phyloP scores from a whole-genome alignment of 179 eudicot species.

The Patellifolia procumbens region DNA sequence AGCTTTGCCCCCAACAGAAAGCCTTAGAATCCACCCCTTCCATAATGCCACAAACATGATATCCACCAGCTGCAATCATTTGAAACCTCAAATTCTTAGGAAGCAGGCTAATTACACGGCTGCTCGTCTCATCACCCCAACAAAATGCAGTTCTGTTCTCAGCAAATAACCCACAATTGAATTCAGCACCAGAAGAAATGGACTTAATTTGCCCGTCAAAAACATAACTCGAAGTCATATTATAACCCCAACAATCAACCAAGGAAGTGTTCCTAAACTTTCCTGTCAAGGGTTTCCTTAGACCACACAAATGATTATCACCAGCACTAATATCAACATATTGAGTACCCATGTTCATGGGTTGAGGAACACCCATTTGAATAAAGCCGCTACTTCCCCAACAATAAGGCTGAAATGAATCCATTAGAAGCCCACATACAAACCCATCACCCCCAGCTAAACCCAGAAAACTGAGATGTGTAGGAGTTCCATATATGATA shows the following conservation, averaged over 20 bases:
- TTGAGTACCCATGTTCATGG: constrained; percentile 51
- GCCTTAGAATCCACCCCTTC: constrained; percentile 60
- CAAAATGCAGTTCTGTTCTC: constrained; percentile 72
- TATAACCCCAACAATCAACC: constrained; percentile 97
- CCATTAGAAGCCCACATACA: constrained; percentile 74
- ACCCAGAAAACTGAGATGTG: constrained; percentile 50
- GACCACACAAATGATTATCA: constrained; percentile 88
- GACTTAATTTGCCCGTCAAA: constrained; percentile 71
- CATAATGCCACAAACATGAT: constrained; percentile 82
- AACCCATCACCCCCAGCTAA: constrained; percentile 83
- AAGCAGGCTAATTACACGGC: constrained; percentile 49
- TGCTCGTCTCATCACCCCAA: constrained; percentile 84
- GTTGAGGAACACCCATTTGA: constrained; percentile 70
- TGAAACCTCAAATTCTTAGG: constrained; percentile 56
- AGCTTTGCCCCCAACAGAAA: constrained; percentile 80
- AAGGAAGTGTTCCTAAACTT: constrained; percentile 55
- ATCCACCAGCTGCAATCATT: constrained; percentile 80
- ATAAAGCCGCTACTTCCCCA: constrained; percentile 78
- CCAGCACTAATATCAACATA: constrained; percentile 91
- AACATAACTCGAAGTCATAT: constrained; percentile 64
- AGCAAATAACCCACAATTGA: constrained; percentile 73
- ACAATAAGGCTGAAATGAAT: constrained; percentile 75
- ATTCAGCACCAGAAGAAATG: constrained; percentile 82
- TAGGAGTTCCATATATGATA: constrained; percentile 59
- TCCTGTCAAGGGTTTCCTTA: constrained; percentile 64